Conservation (phyloP, 371 early-diverging fungal genomes). For the Mucor sp. region DNA sequence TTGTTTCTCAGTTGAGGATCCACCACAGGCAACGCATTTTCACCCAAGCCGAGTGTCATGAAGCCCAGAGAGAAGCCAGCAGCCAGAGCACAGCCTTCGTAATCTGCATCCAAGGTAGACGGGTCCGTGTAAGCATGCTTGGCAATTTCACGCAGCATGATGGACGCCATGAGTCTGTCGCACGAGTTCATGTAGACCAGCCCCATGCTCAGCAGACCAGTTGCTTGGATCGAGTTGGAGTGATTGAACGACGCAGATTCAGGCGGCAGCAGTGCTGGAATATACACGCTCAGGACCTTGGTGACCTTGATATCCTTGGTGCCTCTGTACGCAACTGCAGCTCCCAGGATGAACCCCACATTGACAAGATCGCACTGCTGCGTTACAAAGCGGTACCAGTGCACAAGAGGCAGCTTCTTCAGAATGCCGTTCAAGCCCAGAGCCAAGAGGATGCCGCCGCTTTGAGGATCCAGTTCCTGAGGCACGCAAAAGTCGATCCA, state of each 20-base stretch:
- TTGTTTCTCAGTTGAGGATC: conserved; percentile 65
- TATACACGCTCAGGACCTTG: conserved; percentile 70
- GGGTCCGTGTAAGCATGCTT: conserved; percentile 35
- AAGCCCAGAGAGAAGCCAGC: conserved; percentile 87
- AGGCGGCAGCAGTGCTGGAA: conserved; percentile 65
- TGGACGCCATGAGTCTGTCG: conserved; percentile 67
- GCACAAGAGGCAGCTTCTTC: conserved; percentile 58
- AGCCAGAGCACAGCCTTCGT: conserved; percentile 68
- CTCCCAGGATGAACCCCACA: conserved; percentile 77
- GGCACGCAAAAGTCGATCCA: conserved; percentile 83
- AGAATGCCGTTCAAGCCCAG: conserved; percentile 82
- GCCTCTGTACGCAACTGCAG: conserved; percentile 71
- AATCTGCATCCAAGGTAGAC: conserved; percentile 26
- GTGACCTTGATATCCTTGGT: conserved; percentile 64
- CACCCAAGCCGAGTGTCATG: conserved; percentile 72
- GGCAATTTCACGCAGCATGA: conserved; percentile 72
- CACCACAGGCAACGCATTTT: conserved; percentile 47
- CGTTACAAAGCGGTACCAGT: conserved; percentile 69
- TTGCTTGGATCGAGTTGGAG: conserved; percentile 60
- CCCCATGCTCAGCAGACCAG: conserved; percentile 77
- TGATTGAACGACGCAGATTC: conserved; percentile 58
- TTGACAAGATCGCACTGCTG: conserved; percentile 65
- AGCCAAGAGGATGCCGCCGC: conserved; percentile 85
- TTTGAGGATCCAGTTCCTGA: conserved; percentile 48
- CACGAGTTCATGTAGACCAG: conserved; percentile 70